Evolutionary conservation across 108 stramenopile species (phyloP).

Genomic region (Epithemia pelagica): DNA sequence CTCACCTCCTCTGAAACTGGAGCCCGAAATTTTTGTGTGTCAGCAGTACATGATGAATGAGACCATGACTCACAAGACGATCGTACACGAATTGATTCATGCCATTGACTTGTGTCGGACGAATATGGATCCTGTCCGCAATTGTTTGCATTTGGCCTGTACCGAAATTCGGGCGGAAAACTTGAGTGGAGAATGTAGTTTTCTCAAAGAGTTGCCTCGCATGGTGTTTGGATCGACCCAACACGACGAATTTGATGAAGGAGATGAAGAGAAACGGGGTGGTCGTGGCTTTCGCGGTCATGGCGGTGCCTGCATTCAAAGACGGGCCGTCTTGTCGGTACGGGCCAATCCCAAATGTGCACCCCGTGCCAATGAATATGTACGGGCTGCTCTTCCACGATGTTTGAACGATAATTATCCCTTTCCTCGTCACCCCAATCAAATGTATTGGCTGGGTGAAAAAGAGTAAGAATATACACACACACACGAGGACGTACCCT

Average conservation of each 20-base stretch:
- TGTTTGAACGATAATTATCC: conserved; percentile 82
- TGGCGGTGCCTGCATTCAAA: conserved; percentile 67
- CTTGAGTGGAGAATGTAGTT: conserved; percentile 79
- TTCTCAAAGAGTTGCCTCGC: conserved; percentile 53
- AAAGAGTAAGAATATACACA: neutral
- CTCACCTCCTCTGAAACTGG: conserved; percentile 29
- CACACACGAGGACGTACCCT: too few species aligned
- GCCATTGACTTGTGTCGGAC: conserved; percentile 85
- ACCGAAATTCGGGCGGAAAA: conserved; percentile 91
- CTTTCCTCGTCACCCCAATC: conserved; percentile 82
- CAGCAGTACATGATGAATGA: conserved; percentile 62
- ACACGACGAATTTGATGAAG: too few species aligned
- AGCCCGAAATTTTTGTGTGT: conserved; percentile 83
- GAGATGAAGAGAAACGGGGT: too few species aligned
- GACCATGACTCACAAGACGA: conserved; percentile 50
- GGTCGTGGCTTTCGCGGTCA: conserved; percentile 36
- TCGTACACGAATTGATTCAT: conserved; percentile 87
- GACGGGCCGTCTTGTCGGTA: conserved; percentile 68
- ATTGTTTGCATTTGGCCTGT: conserved; percentile 86
- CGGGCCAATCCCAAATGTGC: conserved; percentile 81
- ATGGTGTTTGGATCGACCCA: conserved; percentile 19
- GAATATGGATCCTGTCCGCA: conserved; percentile 63
- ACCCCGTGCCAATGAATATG: conserved; percentile 65
- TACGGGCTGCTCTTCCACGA: conserved; percentile 83
- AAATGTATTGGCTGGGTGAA: conserved; percentile 10